phyloP scores from a whole-genome alignment of 768 basidiomycete species.

The Leccinum olivaceopallidum region DNA sequence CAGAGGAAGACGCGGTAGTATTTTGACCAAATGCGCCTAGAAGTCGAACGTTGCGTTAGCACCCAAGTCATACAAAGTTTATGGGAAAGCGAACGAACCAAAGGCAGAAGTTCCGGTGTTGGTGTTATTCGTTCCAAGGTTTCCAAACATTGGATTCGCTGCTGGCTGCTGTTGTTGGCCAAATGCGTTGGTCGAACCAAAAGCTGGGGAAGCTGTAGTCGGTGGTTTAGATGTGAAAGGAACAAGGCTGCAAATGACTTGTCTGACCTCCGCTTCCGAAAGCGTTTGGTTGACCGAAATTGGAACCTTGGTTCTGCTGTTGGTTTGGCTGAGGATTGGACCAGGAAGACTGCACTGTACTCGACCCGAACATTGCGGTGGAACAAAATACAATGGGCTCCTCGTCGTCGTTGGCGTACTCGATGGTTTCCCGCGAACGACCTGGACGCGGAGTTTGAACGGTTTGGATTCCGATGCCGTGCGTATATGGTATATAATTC shows the following conservation, averaged over 20 bases:
- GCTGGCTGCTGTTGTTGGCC: conserved; percentile 68
- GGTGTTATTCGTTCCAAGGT: conserved; percentile 40
- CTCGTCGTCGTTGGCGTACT: conserved; percentile 29
- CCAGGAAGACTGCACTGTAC: conserved; percentile 62
- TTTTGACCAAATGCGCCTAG: conserved; percentile 44
- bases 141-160: conserved; percentile 83
- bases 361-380: conserved; percentile 60
- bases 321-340: conserved; percentile 65
- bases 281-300: conserved; percentile 70
- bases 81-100: conserved; percentile 28
- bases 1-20: conserved; percentile 36
- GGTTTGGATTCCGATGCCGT: conserved; percentile 16
- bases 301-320: conserved; percentile 50
- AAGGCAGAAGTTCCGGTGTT: conserved; percentile 36
- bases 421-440: conserved; percentile 13
- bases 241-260: conserved; percentile 30
- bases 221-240: conserved; percentile 26
- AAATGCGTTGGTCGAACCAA: conserved; percentile 57
- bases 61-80: conserved; percentile 3
- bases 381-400: conserved; percentile 11
- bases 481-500: conserved; percentile 26
- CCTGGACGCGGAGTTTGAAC: conserved; percentile 20
- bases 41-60: conserved; percentile 9
- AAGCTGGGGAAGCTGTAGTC: conserved; percentile 52
- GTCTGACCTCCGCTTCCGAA: conserved; percentile 56